Evolutionary conservation across 2,329 filamentous ascomycete genomes (phyloP), one percentile per base, ranked within the genome.

Genomic region (Cryphonectria japonica): DNA sequence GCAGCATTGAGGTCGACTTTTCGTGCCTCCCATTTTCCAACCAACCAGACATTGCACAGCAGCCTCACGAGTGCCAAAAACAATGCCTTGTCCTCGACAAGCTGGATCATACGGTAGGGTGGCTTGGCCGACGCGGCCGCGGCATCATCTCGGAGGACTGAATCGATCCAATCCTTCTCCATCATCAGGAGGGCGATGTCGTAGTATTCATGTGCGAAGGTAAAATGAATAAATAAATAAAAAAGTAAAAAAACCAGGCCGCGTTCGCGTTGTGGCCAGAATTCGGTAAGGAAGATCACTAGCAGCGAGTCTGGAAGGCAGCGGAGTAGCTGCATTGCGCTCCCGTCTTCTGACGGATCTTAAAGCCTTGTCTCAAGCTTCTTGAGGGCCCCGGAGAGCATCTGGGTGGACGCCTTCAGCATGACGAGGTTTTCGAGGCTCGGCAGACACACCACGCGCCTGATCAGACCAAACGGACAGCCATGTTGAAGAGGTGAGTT

Each of bases 231-330:
- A 26, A 26, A 26, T 26, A 26, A 26, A 26, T 26, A 26, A 26
- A 26, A 26, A 26, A 26, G 26, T 26, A 26, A 26, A 26, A 26
- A 26, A 26, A 37, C 39, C 29, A 37, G 9, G 9, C 32, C 59
- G 13, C 32, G 59, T 2, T 61, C 59, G 32, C n/a, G 11, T 13
- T 13, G 52, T 29, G 52, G 2, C 62, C n/a, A 64, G 37, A n/a
- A 41, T 41, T 50, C 41, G 62, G 29, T 14, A 41, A 64, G 62
- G 7, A 26, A 46, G 39, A 50, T 43, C 11, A 46, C 39, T 22
- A 50, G 62, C 62, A 64, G 39, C 19, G 37, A 43, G n/a, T 39
- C 61, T n/a, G 61, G 61, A 16, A 64, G 62, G 62, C n/a, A 3
- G 19, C 13, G 22, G 39, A 64, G 41, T 2, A 64, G 37, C n/a